Evolutionary conservation across 2,329 filamentous ascomycete genomes (phyloP), one percentile per base, ranked within the genome.

Genomic region (Neofusicoccum kwambonambiense): DNA sequence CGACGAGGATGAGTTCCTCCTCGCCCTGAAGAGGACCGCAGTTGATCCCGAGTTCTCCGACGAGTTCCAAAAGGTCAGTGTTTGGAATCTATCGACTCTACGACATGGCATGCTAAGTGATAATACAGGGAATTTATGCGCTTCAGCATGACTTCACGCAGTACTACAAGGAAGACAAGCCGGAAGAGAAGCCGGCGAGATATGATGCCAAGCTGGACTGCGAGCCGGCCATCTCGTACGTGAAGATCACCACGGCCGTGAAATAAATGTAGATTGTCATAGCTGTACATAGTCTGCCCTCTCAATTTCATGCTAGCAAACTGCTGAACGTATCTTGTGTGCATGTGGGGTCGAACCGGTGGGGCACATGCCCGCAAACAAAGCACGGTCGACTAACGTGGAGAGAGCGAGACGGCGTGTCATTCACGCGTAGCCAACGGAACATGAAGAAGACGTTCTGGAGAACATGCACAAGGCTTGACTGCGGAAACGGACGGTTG

Each of bases 1-100:
- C 4, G 74, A 80, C 19, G 73, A 75, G 8, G 76, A 80, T 56
- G 70, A 72, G 13, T 79, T 79, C 49, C 75, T 80, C 17, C 64
- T 71, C 45, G 65, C 77, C 49, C 76, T 72, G 45, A 67, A 73
- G 37, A 70, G 73, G 44, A 72, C 75, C 0, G 73, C 75, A 62
- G 73, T 60, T 8, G 74, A 79, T 67, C 35, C 62, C 1, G 67
- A 69, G 41, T 67, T 74, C 41, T 67, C 68, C 17, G 65, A 70
- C 64, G 70, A 73, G 58, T 58, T 77, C 41, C 70, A 73, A 64
- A 58, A 70, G 67, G 73, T 73, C 6, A 7, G 27, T 31, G 4
- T 1, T 31, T 31, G 4, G 27, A 31, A 31, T 31, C 27, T 7
- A 31, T 7, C 27, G 27, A 4, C 27, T 7, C 27, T 31, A 7